Evolutionary conservation across 2,329 filamentous ascomycete genomes (phyloP), one percentile per base, ranked within the genome.

Genomic region (Exophiala sp.): DNA sequence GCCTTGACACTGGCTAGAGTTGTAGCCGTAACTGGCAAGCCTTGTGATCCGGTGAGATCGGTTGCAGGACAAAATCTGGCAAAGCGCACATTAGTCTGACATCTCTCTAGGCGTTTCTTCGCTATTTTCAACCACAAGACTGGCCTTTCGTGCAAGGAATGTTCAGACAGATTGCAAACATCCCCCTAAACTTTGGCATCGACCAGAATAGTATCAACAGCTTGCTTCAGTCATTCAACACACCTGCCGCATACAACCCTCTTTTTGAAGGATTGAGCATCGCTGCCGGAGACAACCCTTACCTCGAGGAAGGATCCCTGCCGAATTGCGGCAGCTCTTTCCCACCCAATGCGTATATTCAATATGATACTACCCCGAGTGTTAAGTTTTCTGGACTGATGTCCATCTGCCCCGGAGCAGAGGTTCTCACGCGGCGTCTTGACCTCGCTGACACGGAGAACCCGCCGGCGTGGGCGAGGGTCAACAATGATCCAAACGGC

Each of bases 1-100:
- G 43, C 43, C 2, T 40, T 52, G 14, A 52, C 50, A 11, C 50
- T 52, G 29, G 50, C 50, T n/a, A 46, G 29, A 32, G 24, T 52
- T 8, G 50, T 47, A n/a, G 16, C 24, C 7, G 20, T 47, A 14
- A 52, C 35, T 5, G 50, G 42, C 20, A 40, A 20, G 4, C 34
- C 45, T 18, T 52, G 50, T 42, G 50, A 52, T 24, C 42, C 33
- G 14, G 50, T 52, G 40, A 40, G 50, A 38, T 12, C 39, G 1
- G 35, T 12, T 10, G 11, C 5, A 9, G 5, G 35, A 16, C 10
- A 38, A 38, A 2, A 12, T 38, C 14, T 12, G 11, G 35, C 10
- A 12, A 16, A 38, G 35, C 16, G 16, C 24, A 29, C 24, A 29
- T 29, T 29, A 29, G 10, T 16, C 35, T 38, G 35, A 38, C 35